A percentile compares a stretch with the other conserved stretches of the same genome.
Evolutionary conservation across 176 grass and related monocot genomes (phyloP).

Genomic region (Hyparrhenia diplandra): DNA sequence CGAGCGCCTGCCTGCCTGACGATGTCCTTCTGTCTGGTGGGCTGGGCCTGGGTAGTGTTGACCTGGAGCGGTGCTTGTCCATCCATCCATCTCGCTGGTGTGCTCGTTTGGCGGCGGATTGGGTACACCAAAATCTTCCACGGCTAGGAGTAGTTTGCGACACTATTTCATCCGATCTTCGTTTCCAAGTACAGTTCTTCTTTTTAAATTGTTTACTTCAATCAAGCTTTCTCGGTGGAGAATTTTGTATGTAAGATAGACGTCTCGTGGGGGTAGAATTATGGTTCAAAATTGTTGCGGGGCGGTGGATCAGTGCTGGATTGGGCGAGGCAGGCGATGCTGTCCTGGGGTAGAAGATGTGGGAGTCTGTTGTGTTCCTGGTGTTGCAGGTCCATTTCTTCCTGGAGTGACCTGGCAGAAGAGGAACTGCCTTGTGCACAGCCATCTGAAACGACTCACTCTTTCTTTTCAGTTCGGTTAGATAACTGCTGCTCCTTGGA

Average conservation of each 20-base stretch:
- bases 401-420: background rate
- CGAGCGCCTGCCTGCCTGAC: background rate
- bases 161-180: background rate
- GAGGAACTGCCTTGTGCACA: background rate
- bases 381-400: background rate
- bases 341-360: background rate
- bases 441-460: background rate
- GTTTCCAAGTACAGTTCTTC: background rate
- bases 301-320: background rate
- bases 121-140: background rate
- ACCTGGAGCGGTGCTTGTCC: background rate
- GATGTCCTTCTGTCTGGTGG: background rate
- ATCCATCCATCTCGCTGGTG: background rate
- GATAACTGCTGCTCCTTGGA: no score
- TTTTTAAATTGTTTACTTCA: no score
- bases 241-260: background rate
- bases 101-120: background rate
- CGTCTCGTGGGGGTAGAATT: background rate
- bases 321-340: background rate
- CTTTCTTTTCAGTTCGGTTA: background rate
- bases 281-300: background rate
- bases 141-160: background rate
- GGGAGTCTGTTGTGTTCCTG: background rate
- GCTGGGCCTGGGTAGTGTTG: background rate
- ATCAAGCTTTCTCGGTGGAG: background rate